Base-by-base conservation (phyloP, 2,329 filamentous ascomycete genomes). In the Keithomyces neogunnii region DNA sequence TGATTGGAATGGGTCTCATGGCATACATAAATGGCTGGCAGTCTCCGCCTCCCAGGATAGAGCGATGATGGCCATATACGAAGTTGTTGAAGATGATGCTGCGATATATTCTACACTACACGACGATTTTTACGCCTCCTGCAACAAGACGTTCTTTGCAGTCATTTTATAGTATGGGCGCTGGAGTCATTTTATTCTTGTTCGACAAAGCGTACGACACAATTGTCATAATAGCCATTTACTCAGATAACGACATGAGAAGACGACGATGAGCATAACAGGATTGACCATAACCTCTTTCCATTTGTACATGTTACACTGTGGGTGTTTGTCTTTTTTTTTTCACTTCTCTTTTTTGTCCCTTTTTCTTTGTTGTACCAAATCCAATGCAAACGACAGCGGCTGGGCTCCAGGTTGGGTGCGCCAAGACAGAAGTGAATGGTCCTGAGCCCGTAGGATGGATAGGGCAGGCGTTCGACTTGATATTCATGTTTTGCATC, bases 11-110 rank as follows among this genome's bases (percentile, higher is more conserved):
- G 72, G 86, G 88, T 11, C 67, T 93, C 57, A 93, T 93, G 88
- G 87, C 86, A 42, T 91, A 90, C 68, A 76, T 93, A 59, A 93
- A 93, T 62, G 85, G 86, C 48, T 92, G 87, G 87, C 86, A 89
- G 60, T 40, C 62, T 28, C 60, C 67, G 48, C 61, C 68, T 39
- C 57, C 66, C 3, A 60, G 59, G 28, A 48, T 65, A 46, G 67
- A 70, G 52, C 59, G 61, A 61, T 69, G 57, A 64, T 52, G 30
- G 4, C 31, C 26, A 26, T 42, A 10, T 32, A 31, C n/a, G 38
- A 8, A n/a, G n/a, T 29, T 13, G 39, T 43, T 38, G 31, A 40
- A 49, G 40, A 53, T 40, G 45, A 43, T 11, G 13, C 2, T 40
- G 11, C 9, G 19, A 11, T 32, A 19, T 47, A 33, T 26, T 38